A percentile compares a stretch with the other conserved stretches of the same genome.
Conservation (phyloP, 495 filamentous ascomycete genomes). For the Daldinia vernicosa region DNA sequence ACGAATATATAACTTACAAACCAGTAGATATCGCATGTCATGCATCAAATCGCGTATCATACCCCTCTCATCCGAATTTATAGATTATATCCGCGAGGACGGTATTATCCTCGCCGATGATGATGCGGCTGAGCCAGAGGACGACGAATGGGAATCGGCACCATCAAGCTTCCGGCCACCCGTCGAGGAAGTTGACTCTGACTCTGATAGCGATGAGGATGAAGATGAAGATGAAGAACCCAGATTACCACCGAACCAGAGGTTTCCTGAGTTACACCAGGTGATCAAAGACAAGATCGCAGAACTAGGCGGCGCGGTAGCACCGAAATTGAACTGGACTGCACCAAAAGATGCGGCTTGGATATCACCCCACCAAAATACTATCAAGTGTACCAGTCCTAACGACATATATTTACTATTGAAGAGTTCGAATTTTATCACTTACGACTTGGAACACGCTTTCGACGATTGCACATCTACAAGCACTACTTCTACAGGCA, state of each 20-base stretch:
- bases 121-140: slow-evolving; percentile 53
- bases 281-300: slow-evolving; percentile 77
- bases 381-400: slow-evolving; percentile 82
- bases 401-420: slow-evolving; percentile 94
- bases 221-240: slow-evolving; percentile 45
- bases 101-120: slow-evolving; percentile 85
- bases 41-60: slow-evolving; percentile 87
- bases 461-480: slow-evolving; percentile 78
- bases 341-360: slow-evolving; percentile 96
- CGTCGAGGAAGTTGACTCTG: slow-evolving; percentile 50
- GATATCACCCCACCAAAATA: slow-evolving; percentile 86
- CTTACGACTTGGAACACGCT: slow-evolving; percentile 90
- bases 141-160: slow-evolving; percentile 57
- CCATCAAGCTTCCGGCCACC: slow-evolving; percentile 44
- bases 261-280: slow-evolving; percentile 75
- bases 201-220: slow-evolving; percentile 52
- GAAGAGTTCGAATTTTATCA: slow-evolving; percentile 92
- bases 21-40: slow-evolving; percentile 71
- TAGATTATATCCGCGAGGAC: slow-evolving; percentile 89
- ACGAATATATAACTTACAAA: slow-evolving; percentile 27
- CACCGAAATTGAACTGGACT: slow-evolving; percentile 97
- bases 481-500: slow-evolving; percentile 45
- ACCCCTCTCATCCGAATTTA: slow-evolving; percentile 75
- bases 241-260: slow-evolving; percentile 52
- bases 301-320: slow-evolving; percentile 81